Evolutionary conservation across 1,284 basidiomycete genomes (phyloP), one percentile per base, ranked within the genome.

Genomic region (Ceratobasidium sp.): DNA sequence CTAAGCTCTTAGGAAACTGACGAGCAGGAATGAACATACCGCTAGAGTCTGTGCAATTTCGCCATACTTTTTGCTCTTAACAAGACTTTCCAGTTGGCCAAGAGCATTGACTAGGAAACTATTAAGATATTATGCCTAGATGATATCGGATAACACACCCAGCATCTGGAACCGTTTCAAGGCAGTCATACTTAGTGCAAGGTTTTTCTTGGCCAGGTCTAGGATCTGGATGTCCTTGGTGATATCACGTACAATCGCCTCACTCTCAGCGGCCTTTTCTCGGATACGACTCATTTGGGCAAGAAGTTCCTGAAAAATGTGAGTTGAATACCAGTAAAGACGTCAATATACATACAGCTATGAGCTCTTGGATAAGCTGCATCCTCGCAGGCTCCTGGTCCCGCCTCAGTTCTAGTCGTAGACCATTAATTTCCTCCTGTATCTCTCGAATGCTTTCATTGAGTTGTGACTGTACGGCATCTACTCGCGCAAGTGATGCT

Each of bases 221-320:
- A 99, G 89, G 6, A 94, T 91, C 84, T 98, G 96, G 77, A 99
- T 99, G 84, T 99, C 98, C 81, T 95, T 93, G 5, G 98, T 99
- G 82, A 99, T 98, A 80, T 96, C 92, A 79, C 94, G 90, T 49
- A 99, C 98, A 66, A 98, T 96, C 0, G 95, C 95, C 84, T 99
- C 97, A 13, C 96, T 97, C 84, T 98, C 97, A 0, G 95, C 94
- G 0, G 97, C 96, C 85, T 98, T 97, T 85, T 98, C 96, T 51
- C 96, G 90, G 81, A 99, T 98, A 73, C 93, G 92, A 33, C 94
- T 95, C 91, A 98, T 97, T 86, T 98, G 96, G 42, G 93, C 91
- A 77, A 99, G 90, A 10, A 99, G 89, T 83, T 97, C 95, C 96
- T 97, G 78, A n/a, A 56, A 51, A 33, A 78, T 13, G 66, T 69